A percentile compares a stretch with the other conserved stretches of the same genome.
These are phyloP conservation scores for Trapa incisa DNA, from an alignment of 345 rosid genomes.

Conservation along the genomic window DNA sequence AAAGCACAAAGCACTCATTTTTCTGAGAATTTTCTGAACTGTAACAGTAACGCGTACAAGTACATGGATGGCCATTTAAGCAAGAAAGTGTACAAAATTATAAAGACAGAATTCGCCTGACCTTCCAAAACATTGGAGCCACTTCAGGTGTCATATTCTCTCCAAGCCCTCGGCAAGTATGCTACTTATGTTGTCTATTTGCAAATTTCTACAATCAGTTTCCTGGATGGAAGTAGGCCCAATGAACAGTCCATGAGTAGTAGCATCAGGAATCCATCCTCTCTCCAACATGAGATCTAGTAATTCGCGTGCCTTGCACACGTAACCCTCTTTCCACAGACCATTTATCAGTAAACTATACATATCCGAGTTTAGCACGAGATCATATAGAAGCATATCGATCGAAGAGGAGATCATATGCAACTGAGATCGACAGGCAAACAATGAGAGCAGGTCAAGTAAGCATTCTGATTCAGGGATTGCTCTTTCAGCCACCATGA, in stretches of 20 bases:
- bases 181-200: background rate
- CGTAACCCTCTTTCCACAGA: conserved; percentile 38
- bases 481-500: conserved; percentile 27
- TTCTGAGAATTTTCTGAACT: background rate
- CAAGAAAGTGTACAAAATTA: no score
- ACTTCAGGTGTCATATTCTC: no score
- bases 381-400: conserved; percentile 12
- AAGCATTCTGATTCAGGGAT: conserved; percentile 25
- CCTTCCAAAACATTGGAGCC: background rate
- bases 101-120: background rate
- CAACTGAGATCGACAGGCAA: conserved; percentile 17
- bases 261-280: conserved; percentile 40
- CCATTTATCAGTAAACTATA: conserved; percentile 25
- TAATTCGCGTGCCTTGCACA: conserved; percentile 15
- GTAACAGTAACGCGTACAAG: background rate
- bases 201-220: conserved; percentile 7
- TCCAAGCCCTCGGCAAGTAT: no score
- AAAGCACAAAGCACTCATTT: background rate
- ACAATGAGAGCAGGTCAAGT: conserved; percentile 15
- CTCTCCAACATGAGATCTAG: conserved; percentile 13
- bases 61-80: background rate
- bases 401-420: conserved; percentile 16
- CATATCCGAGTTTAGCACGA: conserved; percentile 18
- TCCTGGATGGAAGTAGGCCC: conserved; percentile 19
- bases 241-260: conserved; percentile 32